Base-by-base conservation (phyloP, 1,284 basidiomycete genomes). In the Fomitopsis pinicola region DNA sequence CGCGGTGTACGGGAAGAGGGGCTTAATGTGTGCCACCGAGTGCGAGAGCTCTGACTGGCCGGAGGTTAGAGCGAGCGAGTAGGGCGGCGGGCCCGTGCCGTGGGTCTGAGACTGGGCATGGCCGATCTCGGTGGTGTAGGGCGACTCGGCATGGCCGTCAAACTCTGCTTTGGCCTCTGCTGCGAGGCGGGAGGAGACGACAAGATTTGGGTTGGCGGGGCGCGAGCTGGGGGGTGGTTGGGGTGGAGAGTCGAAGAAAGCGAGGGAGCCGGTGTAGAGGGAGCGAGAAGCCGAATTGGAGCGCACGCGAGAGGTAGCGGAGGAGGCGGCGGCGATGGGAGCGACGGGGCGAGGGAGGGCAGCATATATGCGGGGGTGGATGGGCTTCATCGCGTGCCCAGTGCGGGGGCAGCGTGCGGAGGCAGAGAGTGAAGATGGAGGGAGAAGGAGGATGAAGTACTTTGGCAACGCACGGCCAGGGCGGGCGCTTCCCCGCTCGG, bases 321-420 rank as follows among this genome's bases (percentile, higher is more conserved):
- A 65, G 55, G 72, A 66, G 33, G 70, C 61, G 9, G 68, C 59
- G 12, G 68, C 40, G 12, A 65, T 36, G 38, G 68, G 40, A 46
- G 64, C 57, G 15, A 66, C 59, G 6, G 71, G 67, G 40, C 75
- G 71, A n/a, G 82, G 80, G 5, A 85, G 71, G 58, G 77, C 80
- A 15, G 77, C 77, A 68, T 78, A 82, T 44, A 85, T 72, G 15
- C 82, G 78, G 66, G 82, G 84, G 65, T 82, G 83, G 22, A 85
- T 78, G 45, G 77, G 76, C 76, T 82, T 82, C 79, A 84, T 84
- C 67, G 78, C 42, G 52, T 35, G 30, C 35, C 46, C 30, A n/a
- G 38, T 2, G 56, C 5, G 42, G n/a, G 22, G 42, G 56, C 42
- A 42, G 44, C 22, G 44, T 28, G 40, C 28, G 30, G 40, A 22